A percentile compares a stretch with the other conserved stretches of the same genome.
phyloP scores from a whole-genome alignment of 192 early-diverging fungal species.

The Umbelopsis sp. region DNA sequence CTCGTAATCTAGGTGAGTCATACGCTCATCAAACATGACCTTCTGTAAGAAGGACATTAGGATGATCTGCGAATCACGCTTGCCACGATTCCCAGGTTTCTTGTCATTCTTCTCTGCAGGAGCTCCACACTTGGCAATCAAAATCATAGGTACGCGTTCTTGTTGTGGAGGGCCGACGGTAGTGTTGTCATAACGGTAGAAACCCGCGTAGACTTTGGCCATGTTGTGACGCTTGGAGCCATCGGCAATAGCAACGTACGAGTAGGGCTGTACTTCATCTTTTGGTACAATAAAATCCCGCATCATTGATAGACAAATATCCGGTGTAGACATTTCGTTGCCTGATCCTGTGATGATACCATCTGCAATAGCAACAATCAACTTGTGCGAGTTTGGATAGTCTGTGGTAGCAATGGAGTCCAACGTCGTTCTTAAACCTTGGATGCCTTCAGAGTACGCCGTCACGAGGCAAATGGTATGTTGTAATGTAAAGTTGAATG shows the following conservation, averaged over 20 bases:
- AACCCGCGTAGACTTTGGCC: constrained; percentile 92
- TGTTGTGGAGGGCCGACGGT: constrained; percentile 55
- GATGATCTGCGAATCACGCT: constrained; percentile 88
- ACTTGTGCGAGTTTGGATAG: constrained; percentile 78
- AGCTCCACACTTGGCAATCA: constrained; percentile 54
- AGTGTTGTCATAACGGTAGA: constrained; percentile 72
- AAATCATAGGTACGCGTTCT: constrained; percentile 70
- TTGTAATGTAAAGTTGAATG: constrained; percentile 51
- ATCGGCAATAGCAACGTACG: constrained; percentile 90
- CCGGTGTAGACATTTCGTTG: constrained; percentile 76
- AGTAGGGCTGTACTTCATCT: constrained; percentile 67
- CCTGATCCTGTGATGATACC: constrained; percentile 80
- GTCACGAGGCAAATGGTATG: constrained; percentile 78
- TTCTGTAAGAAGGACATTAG: constrained; percentile 88
- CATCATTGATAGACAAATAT: constrained; percentile 81
- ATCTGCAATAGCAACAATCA: constrained; percentile 78
- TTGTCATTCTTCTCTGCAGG: constrained; percentile 44
- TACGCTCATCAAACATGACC: constrained; percentile 74
- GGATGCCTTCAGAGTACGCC: constrained; percentile 76
- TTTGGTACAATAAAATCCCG: constrained; percentile 62
- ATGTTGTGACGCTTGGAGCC: constrained; percentile 92
- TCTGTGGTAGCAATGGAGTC: constrained; percentile 79
- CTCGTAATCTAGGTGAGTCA: constrained; percentile 72
- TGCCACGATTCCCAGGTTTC: constrained; percentile 79
- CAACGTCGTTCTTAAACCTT: constrained; percentile 72